A percentile compares a stretch with the other conserved stretches of the same genome.
phyloP scores from a whole-genome alignment of 371 early-diverging fungal genomes.

The Enteropsectra breve region DNA sequence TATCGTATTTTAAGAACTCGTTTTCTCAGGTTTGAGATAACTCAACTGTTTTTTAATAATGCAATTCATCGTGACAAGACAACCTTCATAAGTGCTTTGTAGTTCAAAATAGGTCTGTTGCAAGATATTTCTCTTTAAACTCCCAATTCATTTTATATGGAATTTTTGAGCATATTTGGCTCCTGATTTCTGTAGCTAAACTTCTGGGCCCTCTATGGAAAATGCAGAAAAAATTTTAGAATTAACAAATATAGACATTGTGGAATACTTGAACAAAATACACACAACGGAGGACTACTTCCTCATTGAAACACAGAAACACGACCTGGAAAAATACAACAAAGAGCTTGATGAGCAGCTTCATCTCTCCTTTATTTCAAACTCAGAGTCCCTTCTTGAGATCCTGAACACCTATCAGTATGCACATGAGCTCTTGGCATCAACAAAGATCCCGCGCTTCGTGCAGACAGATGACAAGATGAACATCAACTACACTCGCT shows the following conservation, averaged over 20 bases:
- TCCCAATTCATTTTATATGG: too few species aligned
- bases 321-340: slow-evolving; percentile 16
- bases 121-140: too few species aligned
- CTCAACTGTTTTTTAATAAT: too few species aligned
- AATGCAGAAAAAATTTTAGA: slow-evolving; percentile 18
- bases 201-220: slow-evolving; percentile 12
- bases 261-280: slow-evolving; percentile 32
- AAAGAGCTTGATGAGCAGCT: slow-evolving; percentile 18
- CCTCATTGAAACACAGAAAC: slow-evolving; percentile 19
- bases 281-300: slow-evolving; percentile 12
- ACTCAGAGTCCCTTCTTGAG: slow-evolving; percentile 8
- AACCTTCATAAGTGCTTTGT: too few species aligned
- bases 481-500: not conserved
- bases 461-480: not conserved
- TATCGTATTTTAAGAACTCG: too few species aligned
- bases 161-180: too few species aligned
- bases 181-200: too few species aligned
- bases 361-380: slow-evolving; percentile 8
- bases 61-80: too few species aligned
- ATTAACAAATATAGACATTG: slow-evolving; percentile 20
- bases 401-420: slow-evolving; percentile 22
- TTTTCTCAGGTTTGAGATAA: too few species aligned
- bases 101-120: too few species aligned
- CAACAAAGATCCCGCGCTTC: not conserved
- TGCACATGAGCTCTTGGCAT: not conserved